A percentile compares a stretch with the other conserved stretches of the same genome.
Conservation (phyloP, 2,329 filamentous ascomycete species). For the Aspergillus sp. region DNA sequence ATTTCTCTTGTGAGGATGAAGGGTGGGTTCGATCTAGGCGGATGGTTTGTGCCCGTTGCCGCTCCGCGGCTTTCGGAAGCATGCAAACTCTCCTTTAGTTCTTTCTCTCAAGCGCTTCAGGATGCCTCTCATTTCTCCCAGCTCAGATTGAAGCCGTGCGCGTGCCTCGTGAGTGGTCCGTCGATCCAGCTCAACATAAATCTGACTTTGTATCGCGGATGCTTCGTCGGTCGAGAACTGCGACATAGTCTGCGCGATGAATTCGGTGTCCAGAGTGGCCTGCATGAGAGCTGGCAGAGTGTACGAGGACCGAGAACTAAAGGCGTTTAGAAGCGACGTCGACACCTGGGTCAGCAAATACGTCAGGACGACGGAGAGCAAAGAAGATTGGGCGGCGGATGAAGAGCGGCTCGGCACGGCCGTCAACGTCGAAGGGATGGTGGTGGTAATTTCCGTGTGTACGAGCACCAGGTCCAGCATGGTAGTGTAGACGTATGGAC, state of each 20-base stretch:
- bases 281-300: constrained; percentile 86
- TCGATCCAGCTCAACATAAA: constrained; percentile 87
- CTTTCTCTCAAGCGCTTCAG: constrained; percentile 81
- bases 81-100: constrained; percentile 84
- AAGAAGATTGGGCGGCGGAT: constrained; percentile 61
- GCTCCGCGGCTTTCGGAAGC: constrained; percentile 68
- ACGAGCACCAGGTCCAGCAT: constrained; percentile 85
- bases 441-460: constrained; percentile 85
- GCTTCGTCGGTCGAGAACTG: constrained; percentile 86
- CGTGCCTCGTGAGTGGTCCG: constrained; percentile 87
- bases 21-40: constrained; percentile 14
- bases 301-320: constrained; percentile 68
- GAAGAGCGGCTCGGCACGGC: constrained; percentile 72
- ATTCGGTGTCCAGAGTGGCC: constrained; percentile 95
- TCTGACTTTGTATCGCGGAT: constrained; percentile 78
- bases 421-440: constrained; percentile 68
- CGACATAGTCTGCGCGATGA: constrained; percentile 88
- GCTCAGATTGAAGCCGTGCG: constrained; percentile 75
- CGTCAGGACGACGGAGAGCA: constrained; percentile 80
- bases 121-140: constrained; percentile 84
- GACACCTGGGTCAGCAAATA: constrained; percentile 83
- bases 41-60: constrained; percentile 27
- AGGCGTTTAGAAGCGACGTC: constrained; percentile 76
- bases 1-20: not conserved
- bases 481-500: constrained; percentile 85